Evolutionary conservation across 23 red algal species (phyloP), one percentile per base, ranked within the genome.

Genomic region (Pyropia yezoensis): DNA sequence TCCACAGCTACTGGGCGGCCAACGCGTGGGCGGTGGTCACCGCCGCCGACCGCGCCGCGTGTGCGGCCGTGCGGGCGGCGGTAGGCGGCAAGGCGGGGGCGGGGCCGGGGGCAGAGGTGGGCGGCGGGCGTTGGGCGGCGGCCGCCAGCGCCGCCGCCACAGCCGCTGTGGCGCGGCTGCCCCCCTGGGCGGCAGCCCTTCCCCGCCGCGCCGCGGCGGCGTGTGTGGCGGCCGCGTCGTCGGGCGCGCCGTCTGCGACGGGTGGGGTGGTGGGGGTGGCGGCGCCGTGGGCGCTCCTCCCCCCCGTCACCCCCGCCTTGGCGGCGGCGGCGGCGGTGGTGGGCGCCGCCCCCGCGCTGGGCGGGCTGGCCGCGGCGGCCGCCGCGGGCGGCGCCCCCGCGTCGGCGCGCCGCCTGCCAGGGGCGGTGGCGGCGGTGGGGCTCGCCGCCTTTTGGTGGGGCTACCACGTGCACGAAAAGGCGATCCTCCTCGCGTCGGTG

Each of bases 391-490:
- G 19, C 1, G 9, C 30, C 0, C 14, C 6, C 27, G 57, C 7
- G 53, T 19, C 18, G 7, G 20, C 22, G 18, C 21, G 24, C 3
- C 53, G 30, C 9, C 54, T 18, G 27, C 50, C 67, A 6, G 57
- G 49, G 15, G 66, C 79, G n/a, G 45, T 71, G 16, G 59, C 71
- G 20, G 87, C 74, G 27, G 81, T 61, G 17, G 45, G 86, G 32
- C 69, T 98, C 12, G 65, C 71, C 28, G 79, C 75, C 20, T 98
- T 66, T 27, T 62, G 91, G 23, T 91, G 88, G 27, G 69, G 80
- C 2, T 98, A 72, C 70, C 94, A 98, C 27, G 94, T 98, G 18
- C 94, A 98, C 67, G 94, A 98, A 51, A 98, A 98, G 73, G 86
- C 88, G 27, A 82, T 98, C 32, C 82, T 98, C 18, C 54, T 98